These are phyloP conservation scores for Vanrija sp. DNA, from an alignment of 1,284 basidiomycete species.

Conservation along the genomic window DNA sequence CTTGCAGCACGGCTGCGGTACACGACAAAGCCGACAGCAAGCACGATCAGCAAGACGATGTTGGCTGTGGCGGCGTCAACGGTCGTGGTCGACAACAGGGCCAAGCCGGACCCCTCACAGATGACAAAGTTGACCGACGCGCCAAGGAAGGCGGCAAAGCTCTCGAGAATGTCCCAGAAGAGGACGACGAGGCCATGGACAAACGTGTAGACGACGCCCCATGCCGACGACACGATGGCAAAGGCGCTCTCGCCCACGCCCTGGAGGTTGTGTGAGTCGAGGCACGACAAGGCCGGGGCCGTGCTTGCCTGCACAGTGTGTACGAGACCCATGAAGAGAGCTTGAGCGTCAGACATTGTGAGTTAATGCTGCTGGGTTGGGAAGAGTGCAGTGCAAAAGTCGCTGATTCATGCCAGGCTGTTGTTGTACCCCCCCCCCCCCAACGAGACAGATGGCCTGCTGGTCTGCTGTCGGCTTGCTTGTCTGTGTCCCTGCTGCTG, in stretches of 20 bases:
- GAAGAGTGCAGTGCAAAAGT: no score
- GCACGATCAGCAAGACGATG: constrained; percentile 31
- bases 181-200: constrained; percentile 26
- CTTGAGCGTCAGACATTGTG: constrained; percentile 28
- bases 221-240: constrained; percentile 24
- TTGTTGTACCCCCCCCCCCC: no score
- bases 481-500: no score
- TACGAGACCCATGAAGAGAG: constrained; percentile 24
- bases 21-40: constrained; percentile 24
- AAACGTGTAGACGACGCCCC: constrained; percentile 28
- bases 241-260: constrained; percentile 28
- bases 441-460: no score
- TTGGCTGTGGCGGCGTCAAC: constrained; percentile 26
- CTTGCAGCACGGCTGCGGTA: constrained; percentile 26
- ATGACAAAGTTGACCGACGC: constrained; percentile 34
- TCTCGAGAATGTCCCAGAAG: constrained; percentile 29
- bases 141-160: constrained; percentile 32
- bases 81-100: background rate
- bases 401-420: background rate
- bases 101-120: constrained; percentile 23
- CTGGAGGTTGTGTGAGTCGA: constrained; percentile 11
- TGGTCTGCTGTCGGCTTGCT: no score
- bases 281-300: background rate
- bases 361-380: background rate
- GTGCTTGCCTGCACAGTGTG: constrained; percentile 31